Evolutionary conservation across 495 filamentous ascomycete species (phyloP), one percentile per base, ranked within the genome.

Genomic region (Talaromyces ruber): DNA sequence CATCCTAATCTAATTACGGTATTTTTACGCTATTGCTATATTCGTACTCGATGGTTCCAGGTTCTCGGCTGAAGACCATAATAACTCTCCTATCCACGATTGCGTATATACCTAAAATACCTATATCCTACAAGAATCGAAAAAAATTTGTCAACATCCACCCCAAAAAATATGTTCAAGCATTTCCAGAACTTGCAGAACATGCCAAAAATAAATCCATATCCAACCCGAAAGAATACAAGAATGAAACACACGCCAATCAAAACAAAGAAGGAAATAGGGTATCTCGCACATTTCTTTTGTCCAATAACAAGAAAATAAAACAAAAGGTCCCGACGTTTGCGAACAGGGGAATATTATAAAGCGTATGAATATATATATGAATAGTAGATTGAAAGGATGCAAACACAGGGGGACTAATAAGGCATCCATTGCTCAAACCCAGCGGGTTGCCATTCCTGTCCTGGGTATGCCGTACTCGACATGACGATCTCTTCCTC

Each of bases 401-500:
- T 43, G 6, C 16, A n/a, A 43, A 16, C 6, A 12, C 16, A 16
- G 9, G 6, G 7, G 5, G 43, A 47, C 62, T 58, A 71, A 58
- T 64, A 69, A 58, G 65, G 59, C n/a, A 70, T 64, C 68, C 67
- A 72, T 34, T 66, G 62, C 9, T 54, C 64, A 61, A 66, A 72
- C 21, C 72, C 72, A 43, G 70, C 65, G 24, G 89, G 89, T 70
- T 84, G 85, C 90, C 90, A 93, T 73, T 91, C 89, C 76, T 92
- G 88, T 1, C 89, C 90, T 2, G 90, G 90, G 68, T 91, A 93
- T 28, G 86, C 84, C 11, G 90, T 92, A 7, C 88, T 86, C 47
- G 80, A 88, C 90, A 93, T 93, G 32, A 81, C 70, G 37, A 82
- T 77, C 50, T 79, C 77, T 24, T 88, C 85, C 26, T 76, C 72